Evolutionary conservation across 352 stramenopile species (phyloP).

Genomic region (Phytophthora hibernalis): DNA sequence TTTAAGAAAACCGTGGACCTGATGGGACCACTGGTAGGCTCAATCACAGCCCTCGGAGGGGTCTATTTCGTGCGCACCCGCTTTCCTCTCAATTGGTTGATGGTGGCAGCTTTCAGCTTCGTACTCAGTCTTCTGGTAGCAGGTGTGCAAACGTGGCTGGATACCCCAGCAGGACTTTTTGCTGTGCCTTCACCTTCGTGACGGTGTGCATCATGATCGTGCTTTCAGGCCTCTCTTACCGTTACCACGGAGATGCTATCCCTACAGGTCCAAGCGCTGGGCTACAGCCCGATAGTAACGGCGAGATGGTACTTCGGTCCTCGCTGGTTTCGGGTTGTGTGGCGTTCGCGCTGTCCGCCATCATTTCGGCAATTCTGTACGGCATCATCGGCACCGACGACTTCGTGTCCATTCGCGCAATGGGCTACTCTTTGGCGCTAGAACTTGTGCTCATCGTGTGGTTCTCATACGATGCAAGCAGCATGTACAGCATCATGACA

Average conservation of each 20-base stretch:
- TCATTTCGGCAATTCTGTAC: slow-evolving; percentile 36
- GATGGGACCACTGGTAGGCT: slow-evolving; percentile 35
- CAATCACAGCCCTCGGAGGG: slow-evolving; percentile 36
- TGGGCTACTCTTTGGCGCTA: slow-evolving; percentile 49
- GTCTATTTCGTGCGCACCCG: slow-evolving; percentile 53
- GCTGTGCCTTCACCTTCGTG: slow-evolving; percentile 50
- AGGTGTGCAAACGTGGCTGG: slow-evolving; percentile 50
- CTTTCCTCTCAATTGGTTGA: slow-evolving; percentile 57
- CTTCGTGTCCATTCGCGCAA: slow-evolving; percentile 45
- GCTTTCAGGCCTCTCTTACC: slow-evolving; percentile 39
- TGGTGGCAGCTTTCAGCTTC: slow-evolving; percentile 52
- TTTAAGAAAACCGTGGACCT: slow-evolving; percentile 35
- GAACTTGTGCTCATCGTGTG: slow-evolving; percentile 60
- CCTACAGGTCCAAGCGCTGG: slow-evolving; percentile 29
- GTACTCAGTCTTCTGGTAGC: slow-evolving; percentile 50
- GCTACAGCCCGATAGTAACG: slow-evolving; percentile 14
- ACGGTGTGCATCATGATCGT: slow-evolving; percentile 49
- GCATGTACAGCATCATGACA: slow-evolving; percentile 66
- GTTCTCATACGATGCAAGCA: slow-evolving; percentile 60
- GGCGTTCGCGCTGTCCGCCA: slow-evolving; percentile 34
- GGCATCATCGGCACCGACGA: slow-evolving; percentile 22
- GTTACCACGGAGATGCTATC: slow-evolving; percentile 30
- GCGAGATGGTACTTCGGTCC: slow-evolving; percentile 41
- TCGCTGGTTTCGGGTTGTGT: slow-evolving; percentile 38
- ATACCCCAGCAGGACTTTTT: slow-evolving; percentile 54